Percentiles rank a stretch among this genome's conserved stretches.
phyloP scores from a whole-genome alignment of 371 early-diverging fungal genomes.

The Mortierella sp. region DNA sequence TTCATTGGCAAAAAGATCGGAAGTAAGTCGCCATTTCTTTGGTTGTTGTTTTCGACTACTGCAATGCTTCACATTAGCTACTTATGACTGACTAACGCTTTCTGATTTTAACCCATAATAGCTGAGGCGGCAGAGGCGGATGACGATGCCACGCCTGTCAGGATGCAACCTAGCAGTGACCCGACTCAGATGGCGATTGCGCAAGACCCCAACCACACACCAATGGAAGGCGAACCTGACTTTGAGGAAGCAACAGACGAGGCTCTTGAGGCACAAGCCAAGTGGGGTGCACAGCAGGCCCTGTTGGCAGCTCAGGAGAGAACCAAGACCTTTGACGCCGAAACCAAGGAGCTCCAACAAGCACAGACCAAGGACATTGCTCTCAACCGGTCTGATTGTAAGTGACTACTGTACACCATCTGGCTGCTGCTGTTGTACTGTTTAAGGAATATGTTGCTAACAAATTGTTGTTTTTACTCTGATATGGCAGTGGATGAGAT shows the following conservation, averaged over 20 bases:
- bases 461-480: not conserved
- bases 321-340: constrained; percentile 81
- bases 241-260: constrained; percentile 83
- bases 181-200: constrained; percentile 29
- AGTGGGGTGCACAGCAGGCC: constrained; percentile 83
- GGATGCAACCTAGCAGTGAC: constrained; percentile 41
- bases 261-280: constrained; percentile 77
- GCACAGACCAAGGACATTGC: constrained; percentile 61
- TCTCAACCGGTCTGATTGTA: constrained; percentile 67
- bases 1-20: constrained; percentile 91
- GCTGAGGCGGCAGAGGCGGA: constrained; percentile 64
- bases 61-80: not conserved
- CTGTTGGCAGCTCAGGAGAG: constrained; percentile 80
- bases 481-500: constrained; percentile 73
- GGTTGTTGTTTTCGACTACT: not conserved
- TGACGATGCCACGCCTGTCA: constrained; percentile 38
- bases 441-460: not conserved
- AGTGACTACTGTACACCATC: constrained; percentile 22
- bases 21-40: constrained; percentile 35
- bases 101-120: constrained; percentile 32
- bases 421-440: too few relatives aligned
- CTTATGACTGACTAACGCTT: not conserved
- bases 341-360: constrained; percentile 65
- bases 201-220: constrained; percentile 50
- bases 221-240: constrained; percentile 71